Percentiles rank a stretch among this genome's conserved stretches.
phyloP scores from a whole-genome alignment of 306 rosid species.

The Citrullus amarus region DNA sequence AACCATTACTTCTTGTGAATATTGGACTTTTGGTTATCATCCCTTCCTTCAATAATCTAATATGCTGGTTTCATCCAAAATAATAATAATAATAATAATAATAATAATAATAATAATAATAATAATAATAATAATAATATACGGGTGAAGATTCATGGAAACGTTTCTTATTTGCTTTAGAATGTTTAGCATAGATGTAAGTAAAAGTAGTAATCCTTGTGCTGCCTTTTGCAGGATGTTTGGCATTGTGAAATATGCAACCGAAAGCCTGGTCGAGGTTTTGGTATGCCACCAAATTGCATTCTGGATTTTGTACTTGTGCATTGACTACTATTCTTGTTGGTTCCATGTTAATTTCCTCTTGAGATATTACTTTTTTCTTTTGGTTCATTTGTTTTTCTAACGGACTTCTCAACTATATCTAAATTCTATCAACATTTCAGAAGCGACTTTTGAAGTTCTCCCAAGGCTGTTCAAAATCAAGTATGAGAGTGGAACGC shows the following conservation, averaged over 20 bases:
- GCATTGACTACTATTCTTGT: background rate
- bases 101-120: too few relatives aligned
- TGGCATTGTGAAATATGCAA: constrained; percentile 98
- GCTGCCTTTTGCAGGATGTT: constrained; percentile 57
- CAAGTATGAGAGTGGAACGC: constrained; percentile 93
- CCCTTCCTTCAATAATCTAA: background rate
- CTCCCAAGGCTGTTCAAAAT: constrained; percentile 93
- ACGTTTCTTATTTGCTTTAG: background rate
- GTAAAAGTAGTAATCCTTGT: background rate
- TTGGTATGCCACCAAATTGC: constrained; percentile 33
- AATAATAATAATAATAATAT: background rate
- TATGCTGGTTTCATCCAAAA: too few relatives aligned
- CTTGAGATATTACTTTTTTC: background rate
- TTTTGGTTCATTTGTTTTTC: constrained; percentile 7
- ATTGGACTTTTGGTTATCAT: background rate
- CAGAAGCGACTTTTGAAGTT: constrained; percentile 94
- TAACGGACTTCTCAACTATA: constrained; percentile 7
- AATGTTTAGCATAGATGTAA: background rate
- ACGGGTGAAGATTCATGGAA: background rate
- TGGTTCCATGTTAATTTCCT: background rate
- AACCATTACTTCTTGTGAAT: background rate
- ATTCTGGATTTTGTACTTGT: background rate
- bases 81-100: too few relatives aligned
- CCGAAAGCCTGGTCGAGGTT: constrained; percentile 95
- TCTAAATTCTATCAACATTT: constrained; percentile 14